Conservation (phyloP, 1,284 basidiomycete genomes). For the Megacollybia platyphylla region DNA sequence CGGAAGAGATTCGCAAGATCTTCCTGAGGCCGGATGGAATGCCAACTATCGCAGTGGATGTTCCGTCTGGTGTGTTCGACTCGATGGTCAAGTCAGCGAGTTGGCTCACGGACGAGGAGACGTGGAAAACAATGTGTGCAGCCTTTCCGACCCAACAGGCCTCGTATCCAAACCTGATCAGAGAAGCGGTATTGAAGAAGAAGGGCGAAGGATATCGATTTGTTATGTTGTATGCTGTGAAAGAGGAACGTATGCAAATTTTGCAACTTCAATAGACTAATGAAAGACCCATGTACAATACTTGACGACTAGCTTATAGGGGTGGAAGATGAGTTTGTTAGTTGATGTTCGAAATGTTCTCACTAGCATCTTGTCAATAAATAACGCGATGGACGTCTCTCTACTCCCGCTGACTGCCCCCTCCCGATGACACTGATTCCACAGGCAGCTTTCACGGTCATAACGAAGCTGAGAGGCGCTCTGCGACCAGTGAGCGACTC, state of each 20-base stretch:
- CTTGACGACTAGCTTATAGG: too few relatives aligned
- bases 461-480: too few relatives aligned
- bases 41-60: constrained; percentile 62
- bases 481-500: too few relatives aligned
- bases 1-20: constrained; percentile 38
- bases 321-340: too few relatives aligned
- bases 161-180: constrained; percentile 49
- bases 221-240: constrained; percentile 53
- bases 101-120: constrained; percentile 67
- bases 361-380: too few relatives aligned
- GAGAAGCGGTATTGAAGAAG: constrained; percentile 47
- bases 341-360: too few relatives aligned
- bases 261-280: constrained; percentile 24
- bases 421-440: too few relatives aligned
- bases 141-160: constrained; percentile 42
- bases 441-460: too few relatives aligned
- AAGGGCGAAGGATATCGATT: constrained; percentile 52
- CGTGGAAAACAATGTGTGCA: constrained; percentile 47
- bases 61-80: constrained; percentile 48
- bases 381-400: too few relatives aligned
- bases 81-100: constrained; percentile 36
- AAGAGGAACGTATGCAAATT: constrained; percentile 59
- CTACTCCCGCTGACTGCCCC: too few relatives aligned
- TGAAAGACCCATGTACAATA: not conserved
- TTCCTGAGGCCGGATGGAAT: constrained; percentile 35